phyloP scores from a whole-genome alignment of 441 rosid species.

The Jatropha podagrica region DNA sequence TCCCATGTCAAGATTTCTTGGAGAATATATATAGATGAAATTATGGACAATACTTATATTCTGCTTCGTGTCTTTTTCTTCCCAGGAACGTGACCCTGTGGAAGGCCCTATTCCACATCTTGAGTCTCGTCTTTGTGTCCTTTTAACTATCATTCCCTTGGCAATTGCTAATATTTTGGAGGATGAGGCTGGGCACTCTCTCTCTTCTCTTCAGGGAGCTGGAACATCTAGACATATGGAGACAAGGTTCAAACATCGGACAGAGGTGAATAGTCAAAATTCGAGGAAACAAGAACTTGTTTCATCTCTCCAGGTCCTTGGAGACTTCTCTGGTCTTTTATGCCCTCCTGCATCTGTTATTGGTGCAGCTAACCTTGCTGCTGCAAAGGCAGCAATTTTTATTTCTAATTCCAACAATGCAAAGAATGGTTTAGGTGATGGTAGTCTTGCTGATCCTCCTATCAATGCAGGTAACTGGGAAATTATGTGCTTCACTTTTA shows the following conservation, averaged over 20 bases:
- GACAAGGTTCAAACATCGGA: slow-evolving; percentile 25
- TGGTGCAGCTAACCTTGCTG: slow-evolving; percentile 54
- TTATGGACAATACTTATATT: slow-evolving; percentile 20
- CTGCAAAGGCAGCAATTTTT: slow-evolving; percentile 51
- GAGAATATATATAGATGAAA: not conserved
- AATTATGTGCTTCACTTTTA: slow-evolving; percentile 13
- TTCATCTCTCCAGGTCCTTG: slow-evolving; percentile 59
- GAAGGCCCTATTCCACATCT: slow-evolving; percentile 77
- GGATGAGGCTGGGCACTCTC: slow-evolving; percentile 27
- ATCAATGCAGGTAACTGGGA: slow-evolving; percentile 41
- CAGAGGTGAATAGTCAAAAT: slow-evolving; percentile 29
- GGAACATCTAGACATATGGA: slow-evolving; percentile 28
- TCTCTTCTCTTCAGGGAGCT: slow-evolving; percentile 31
- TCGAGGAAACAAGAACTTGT: slow-evolving; percentile 43
- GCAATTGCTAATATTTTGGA: slow-evolving; percentile 50
- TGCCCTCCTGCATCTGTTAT: slow-evolving; percentile 50
- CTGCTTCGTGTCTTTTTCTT: slow-evolving; percentile 10
- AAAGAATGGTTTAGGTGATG: slow-evolving; percentile 30
- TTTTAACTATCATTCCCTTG: slow-evolving; percentile 62
- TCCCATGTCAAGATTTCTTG: slow-evolving; percentile 17
- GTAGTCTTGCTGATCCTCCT: slow-evolving; percentile 24
- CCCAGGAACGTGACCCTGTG: slow-evolving; percentile 58
- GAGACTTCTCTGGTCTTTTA: slow-evolving; percentile 53
- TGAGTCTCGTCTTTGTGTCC: slow-evolving; percentile 61
- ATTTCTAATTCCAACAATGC: slow-evolving; percentile 39